These are phyloP conservation scores for Cyclotella atomus DNA, from an alignment of 108 stramenopile species.

Conservation along the genomic window DNA sequence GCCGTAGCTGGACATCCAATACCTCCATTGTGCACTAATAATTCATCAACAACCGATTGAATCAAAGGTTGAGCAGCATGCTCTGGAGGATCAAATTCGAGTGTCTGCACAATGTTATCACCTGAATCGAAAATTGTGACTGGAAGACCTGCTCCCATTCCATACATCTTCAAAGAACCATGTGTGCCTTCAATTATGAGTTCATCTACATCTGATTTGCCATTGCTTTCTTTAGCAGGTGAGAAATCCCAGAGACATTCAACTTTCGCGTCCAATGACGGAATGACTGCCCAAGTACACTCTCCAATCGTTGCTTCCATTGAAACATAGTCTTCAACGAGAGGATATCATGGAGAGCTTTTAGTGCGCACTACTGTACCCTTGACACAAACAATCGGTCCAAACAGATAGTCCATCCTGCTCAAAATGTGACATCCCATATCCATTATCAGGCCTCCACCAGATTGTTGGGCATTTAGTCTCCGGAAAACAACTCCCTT, in stretches of 20 bases:
- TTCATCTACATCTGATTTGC: constrained; percentile 45
- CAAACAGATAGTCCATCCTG: constrained; percentile 68
- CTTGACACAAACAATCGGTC: constrained; percentile 52
- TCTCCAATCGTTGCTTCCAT: constrained; percentile 46
- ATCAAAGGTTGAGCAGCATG: constrained; percentile 66
- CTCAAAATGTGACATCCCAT: constrained; percentile 71
- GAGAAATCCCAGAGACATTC: constrained; percentile 65
- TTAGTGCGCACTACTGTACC: constrained; percentile 35
- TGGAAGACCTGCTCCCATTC: constrained; percentile 59
- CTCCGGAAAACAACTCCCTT: constrained; percentile 46
- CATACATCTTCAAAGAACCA: constrained; percentile 57
- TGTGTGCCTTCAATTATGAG: constrained; percentile 54
- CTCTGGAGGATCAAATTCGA: constrained; percentile 57
- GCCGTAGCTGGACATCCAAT: constrained; percentile 41
- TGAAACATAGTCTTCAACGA: constrained; percentile 62
- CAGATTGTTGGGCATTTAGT: constrained; percentile 49
- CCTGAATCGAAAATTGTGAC: constrained; percentile 50
- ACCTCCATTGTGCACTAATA: constrained; percentile 28
- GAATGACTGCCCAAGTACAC: constrained; percentile 30
- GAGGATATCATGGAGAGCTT: background rate
- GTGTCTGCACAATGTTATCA: constrained; percentile 26
- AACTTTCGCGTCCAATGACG: constrained; percentile 48
- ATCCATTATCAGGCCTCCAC: constrained; percentile 72
- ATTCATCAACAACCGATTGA: constrained; percentile 60
- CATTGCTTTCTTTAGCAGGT: constrained; percentile 11